Conservation (phyloP, 495 filamentous ascomycete species). For the Trichoderma virens region DNA sequence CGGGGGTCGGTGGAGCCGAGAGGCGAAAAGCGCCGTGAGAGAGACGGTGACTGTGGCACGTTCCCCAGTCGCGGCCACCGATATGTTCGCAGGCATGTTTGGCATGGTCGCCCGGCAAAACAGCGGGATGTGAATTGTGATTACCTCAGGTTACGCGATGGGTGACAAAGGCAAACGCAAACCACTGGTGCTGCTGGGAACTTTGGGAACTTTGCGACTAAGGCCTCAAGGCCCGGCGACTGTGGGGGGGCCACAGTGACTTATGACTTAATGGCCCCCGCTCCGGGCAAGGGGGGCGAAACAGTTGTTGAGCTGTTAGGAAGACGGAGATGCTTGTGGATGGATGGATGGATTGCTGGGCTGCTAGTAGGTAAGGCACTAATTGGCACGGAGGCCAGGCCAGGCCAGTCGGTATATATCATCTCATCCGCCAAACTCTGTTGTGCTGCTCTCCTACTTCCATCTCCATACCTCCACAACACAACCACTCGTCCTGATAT, state of each 20-base stretch:
- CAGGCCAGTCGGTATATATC: no score
- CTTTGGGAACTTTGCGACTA: constrained; percentile 8
- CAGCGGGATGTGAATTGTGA: no score
- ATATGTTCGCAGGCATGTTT: neutral
- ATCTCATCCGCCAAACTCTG: no score
- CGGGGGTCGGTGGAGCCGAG: neutral
- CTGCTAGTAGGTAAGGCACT: no score
- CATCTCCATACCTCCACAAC: no score
- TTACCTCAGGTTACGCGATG: neutral
- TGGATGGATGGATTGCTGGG: no score
- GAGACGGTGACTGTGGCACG: neutral
- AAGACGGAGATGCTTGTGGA: no score
- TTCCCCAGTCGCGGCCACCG: neutral
- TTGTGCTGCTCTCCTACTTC: no score
- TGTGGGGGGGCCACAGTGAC: no score
- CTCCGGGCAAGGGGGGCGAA: constrained; percentile 5
- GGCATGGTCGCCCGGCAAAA: neutral
- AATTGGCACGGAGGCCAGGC: no score
- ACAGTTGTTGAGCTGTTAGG: neutral
- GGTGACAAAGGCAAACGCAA: neutral
- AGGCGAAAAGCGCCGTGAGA: no score
- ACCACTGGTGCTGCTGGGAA: neutral
- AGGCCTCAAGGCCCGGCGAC: neutral
- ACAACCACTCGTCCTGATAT: no score
- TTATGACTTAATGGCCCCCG: constrained; percentile 5